These are phyloP conservation scores for Russula emetica DNA, from an alignment of 768 basidiomycete genomes.

Conservation along the genomic window DNA sequence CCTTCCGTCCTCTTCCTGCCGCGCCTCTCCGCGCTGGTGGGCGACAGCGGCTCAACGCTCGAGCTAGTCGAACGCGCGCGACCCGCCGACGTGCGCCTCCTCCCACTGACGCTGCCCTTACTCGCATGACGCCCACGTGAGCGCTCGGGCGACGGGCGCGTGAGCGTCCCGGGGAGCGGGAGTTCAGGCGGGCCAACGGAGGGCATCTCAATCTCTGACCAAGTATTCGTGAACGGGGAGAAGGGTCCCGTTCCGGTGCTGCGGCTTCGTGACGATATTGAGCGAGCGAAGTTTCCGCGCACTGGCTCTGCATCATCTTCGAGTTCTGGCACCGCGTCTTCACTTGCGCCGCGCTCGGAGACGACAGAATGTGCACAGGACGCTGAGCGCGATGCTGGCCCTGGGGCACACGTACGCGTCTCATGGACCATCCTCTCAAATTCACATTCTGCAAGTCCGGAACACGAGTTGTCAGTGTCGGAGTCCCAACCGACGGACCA, in stretches of 20 bases:
- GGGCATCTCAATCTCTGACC: constrained; percentile 24
- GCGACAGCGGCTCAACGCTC: constrained; percentile 45
- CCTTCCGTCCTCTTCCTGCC: constrained; percentile 8
- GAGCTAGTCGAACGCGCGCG: constrained; percentile 48
- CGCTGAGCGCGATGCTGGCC: constrained; percentile 13
- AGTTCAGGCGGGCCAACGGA: constrained; percentile 16
- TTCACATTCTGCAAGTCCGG: constrained; percentile 33
- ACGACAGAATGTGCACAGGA: constrained; percentile 17
- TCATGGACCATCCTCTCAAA: constrained; percentile 37
- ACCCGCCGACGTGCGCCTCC: constrained; percentile 32
- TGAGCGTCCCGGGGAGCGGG: constrained; percentile 12
- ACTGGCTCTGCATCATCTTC: constrained; percentile 22
- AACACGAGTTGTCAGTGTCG: constrained; percentile 39
- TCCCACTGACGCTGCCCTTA: constrained; percentile 32
- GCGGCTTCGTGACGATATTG: constrained; percentile 20
- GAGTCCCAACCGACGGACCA: constrained; percentile 74
- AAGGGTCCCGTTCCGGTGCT: constrained; percentile 20
- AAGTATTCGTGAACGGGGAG: constrained; percentile 22
- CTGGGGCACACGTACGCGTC: constrained; percentile 34
- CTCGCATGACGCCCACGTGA: constrained; percentile 18
- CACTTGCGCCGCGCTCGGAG: constrained; percentile 4
- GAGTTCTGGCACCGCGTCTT: constrained; percentile 25
- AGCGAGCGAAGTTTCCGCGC: constrained; percentile 10
- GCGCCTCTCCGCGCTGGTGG: constrained; percentile 31
- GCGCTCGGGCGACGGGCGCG: constrained; percentile 20